These are phyloP conservation scores for Lepraria neglecta DNA, from an alignment of 495 filamentous ascomycete species.

Conservation along the genomic window DNA sequence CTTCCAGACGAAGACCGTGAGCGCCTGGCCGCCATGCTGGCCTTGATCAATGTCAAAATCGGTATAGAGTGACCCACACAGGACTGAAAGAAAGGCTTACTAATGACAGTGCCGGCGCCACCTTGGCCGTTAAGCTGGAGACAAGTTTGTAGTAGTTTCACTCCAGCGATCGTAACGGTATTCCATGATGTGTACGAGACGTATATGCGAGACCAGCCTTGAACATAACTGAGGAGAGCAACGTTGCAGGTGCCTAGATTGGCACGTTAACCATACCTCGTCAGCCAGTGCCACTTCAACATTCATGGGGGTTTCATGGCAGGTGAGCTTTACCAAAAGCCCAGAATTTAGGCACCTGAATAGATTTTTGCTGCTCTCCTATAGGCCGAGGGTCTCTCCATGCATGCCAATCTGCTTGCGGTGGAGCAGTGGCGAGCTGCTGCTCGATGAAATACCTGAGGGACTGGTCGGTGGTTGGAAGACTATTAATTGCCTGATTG, in stretches of 20 bases:
- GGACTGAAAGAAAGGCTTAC: constrained; percentile 7
- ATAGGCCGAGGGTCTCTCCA: neutral
- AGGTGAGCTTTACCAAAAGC: neutral
- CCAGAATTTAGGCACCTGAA: constrained; percentile 11
- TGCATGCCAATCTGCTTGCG: neutral
- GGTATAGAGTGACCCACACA: too few species aligned
- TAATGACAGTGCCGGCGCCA: neutral
- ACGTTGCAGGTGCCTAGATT: constrained; percentile 11
- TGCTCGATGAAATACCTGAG: constrained; percentile 9
- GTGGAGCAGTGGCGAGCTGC: neutral
- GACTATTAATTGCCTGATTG: neutral
- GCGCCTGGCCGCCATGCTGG: neutral
- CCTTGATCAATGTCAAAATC: neutral
- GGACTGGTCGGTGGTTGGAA: neutral
- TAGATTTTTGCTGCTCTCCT: neutral
- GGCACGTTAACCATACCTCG: neutral
- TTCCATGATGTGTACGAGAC: neutral
- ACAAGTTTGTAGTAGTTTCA: neutral
- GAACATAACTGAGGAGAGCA: constrained; percentile 3
- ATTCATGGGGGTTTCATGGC: neutral
- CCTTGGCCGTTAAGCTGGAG: neutral
- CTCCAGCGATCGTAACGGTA: neutral
- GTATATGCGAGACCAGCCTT: too few species aligned
- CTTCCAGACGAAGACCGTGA: constrained; percentile 8
- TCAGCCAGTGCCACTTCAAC: neutral